Base-by-base conservation (phyloP, 1,284 basidiomycete species). In the Leccinum pallidistipes region DNA sequence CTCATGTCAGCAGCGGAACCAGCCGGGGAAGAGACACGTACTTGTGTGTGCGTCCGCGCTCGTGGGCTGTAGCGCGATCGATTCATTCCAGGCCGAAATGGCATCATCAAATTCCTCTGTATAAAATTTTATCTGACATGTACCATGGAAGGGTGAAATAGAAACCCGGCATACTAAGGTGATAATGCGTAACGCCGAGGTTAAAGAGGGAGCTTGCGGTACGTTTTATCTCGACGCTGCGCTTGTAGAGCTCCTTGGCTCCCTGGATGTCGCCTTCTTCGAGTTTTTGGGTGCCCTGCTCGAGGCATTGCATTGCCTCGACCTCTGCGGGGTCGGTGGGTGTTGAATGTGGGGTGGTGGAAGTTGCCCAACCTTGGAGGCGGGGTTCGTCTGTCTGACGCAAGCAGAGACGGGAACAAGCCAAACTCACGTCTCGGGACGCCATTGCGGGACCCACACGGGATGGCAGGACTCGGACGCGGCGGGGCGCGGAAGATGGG, bases 21-120 rank as follows among this genome's bases (percentile, higher is more conserved):
- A 66, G 58, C 51, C 55, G 60, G 53, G 57, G 55, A 62, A 64
- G 66, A 62, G 60, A 62, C 52, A 81, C 87, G 69, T 73, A 94
- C 95, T 97, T 31, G 94, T 97, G 77, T 97, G 95, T 21, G 95
- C 90, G 74, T 97, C 95, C 2, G 95, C 84, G 66, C 91, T 94
- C 56, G 87, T 85, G 10, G 95, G 95, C 65, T 94, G 87, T 54
- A 97, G 79, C 31, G 83, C 77, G 64, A 95, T 91, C 3, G 91
- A 92, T 70, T 92, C 90, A 68, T 93, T 91, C 94, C 94, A 96
- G 27, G 90, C 87, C 50, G 83, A 78, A 61, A 96, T 95, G 18
- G 94, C 94, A 55, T 88, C 86, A 66, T 91, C 86, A 72, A 87
- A 94, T 75, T 95, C 91, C 82, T 94, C 92, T 95, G 72, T 14